Percentiles rank a stretch among this genome's conserved stretches.
Conservation (phyloP, 306 rosid species). For the Hippophae rhamnoides region DNA sequence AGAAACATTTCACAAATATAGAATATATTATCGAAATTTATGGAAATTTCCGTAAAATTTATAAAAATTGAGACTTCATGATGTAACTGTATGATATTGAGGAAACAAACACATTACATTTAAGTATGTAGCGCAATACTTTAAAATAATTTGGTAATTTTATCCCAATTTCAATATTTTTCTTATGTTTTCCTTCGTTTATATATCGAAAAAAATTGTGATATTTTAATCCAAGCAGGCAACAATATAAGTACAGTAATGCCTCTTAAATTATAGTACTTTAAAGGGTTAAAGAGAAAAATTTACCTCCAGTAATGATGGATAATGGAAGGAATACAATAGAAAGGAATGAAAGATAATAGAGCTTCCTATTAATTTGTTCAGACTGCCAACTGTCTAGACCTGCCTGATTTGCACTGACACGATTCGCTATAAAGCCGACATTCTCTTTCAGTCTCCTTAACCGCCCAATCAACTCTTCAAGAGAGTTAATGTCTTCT, state of each 20-base stretch:
- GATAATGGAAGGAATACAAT: constrained; percentile 88
- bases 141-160: no score
- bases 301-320: constrained; percentile 74
- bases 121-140: no score
- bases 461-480: constrained; percentile 75
- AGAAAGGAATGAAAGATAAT: constrained; percentile 84
- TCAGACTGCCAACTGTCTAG: constrained; percentile 95
- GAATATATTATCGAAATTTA: no score
- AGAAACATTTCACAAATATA: no score
- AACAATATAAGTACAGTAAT: not conserved
- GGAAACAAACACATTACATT: no score
- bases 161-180: no score
- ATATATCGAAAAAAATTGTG: no score
- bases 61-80: no score
- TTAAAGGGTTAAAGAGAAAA: not conserved
- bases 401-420: constrained; percentile 82
- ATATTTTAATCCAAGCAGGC: no score
- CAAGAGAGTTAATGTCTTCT: constrained; percentile 64
- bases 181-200: no score
- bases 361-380: constrained; percentile 84
- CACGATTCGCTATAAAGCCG: constrained; percentile 88
- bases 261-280: constrained; percentile 1
- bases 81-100: no score
- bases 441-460: constrained; percentile 84
- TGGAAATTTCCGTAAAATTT: no score